These are phyloP conservation scores for Botrytis elliptica DNA, from an alignment of 2,329 filamentous ascomycete genomes.

Conservation along the genomic window DNA sequence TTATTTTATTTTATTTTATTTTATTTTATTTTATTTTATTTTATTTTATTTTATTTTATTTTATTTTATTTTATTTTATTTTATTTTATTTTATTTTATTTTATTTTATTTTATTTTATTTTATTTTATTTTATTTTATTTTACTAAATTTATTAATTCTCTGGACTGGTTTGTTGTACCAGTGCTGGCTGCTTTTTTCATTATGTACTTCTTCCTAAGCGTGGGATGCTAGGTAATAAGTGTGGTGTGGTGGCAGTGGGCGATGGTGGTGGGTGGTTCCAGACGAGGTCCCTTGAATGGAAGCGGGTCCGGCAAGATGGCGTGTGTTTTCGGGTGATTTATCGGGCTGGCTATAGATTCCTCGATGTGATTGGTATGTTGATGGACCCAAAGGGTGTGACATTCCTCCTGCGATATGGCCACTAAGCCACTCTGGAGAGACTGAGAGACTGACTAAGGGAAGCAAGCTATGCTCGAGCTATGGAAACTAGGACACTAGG, in stretches of 20 bases:
- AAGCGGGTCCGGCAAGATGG: not conserved
- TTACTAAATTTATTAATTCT: not conserved
- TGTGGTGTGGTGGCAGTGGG: not conserved
- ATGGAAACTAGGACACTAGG: no score
- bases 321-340: not conserved
- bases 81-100: not conserved
- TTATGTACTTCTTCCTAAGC: not conserved
- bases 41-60: not conserved
- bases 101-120: not conserved
- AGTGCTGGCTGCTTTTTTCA: not conserved
- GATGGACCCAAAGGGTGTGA: not conserved
- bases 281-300: not conserved
- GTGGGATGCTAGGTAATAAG: not conserved
- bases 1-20: not conserved
- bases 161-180: not conserved
- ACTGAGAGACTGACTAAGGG: not conserved
- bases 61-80: not conserved
- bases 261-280: not conserved
- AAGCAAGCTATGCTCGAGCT: no score
- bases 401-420: not conserved
- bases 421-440: not conserved
- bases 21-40: not conserved
- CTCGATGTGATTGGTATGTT: not conserved
- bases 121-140: not conserved
- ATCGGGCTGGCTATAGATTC: not conserved